A percentile compares a stretch with the other conserved stretches of the same genome.
These are phyloP conservation scores for Ophiosphaerella korrae DNA, from an alignment of 2,329 filamentous ascomycete species.

Conservation along the genomic window DNA sequence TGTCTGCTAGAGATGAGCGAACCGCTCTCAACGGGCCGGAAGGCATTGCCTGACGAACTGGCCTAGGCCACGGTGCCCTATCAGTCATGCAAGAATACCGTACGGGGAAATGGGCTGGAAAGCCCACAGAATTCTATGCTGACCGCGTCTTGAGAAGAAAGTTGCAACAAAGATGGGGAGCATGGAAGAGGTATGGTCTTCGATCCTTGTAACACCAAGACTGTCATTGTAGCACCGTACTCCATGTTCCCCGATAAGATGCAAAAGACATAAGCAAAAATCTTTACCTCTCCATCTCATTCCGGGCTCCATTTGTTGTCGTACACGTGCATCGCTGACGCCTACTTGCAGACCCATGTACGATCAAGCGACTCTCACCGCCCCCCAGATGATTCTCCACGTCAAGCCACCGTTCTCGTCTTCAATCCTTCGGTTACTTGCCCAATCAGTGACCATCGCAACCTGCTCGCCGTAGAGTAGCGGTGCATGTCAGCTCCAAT, in stretches of 20 bases:
- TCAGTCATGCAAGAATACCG: neutral
- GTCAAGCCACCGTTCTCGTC: conserved; percentile 5
- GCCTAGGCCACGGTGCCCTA: conserved; percentile 1
- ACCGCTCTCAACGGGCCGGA: conserved; percentile 5
- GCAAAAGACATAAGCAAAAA: too few relatives aligned
- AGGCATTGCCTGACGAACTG: conserved; percentile 7
- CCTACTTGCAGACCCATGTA: neutral
- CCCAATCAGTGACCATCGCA: conserved; percentile 1
- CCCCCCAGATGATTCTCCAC: conserved; percentile 10
- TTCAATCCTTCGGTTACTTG: neutral
- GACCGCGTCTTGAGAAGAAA: neutral
- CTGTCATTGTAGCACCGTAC: too few relatives aligned
- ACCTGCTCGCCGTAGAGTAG: neutral
- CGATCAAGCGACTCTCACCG: conserved; percentile 15
- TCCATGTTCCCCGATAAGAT: too few relatives aligned
- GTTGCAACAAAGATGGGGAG: neutral
- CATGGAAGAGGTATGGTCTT: too few relatives aligned
- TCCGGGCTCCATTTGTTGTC: neutral
- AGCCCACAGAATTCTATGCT: conserved; percentile 1
- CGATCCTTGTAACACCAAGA: neutral
- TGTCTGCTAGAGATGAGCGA: conserved; percentile 10
- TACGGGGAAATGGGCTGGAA: conserved; percentile 1
- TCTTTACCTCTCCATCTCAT: neutral
- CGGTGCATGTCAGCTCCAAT: conserved; percentile 5
- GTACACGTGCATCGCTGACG: conserved; percentile 15